Base-by-base conservation (phyloP, 495 filamentous ascomycete species). In the Ascodesmis nigricans region DNA sequence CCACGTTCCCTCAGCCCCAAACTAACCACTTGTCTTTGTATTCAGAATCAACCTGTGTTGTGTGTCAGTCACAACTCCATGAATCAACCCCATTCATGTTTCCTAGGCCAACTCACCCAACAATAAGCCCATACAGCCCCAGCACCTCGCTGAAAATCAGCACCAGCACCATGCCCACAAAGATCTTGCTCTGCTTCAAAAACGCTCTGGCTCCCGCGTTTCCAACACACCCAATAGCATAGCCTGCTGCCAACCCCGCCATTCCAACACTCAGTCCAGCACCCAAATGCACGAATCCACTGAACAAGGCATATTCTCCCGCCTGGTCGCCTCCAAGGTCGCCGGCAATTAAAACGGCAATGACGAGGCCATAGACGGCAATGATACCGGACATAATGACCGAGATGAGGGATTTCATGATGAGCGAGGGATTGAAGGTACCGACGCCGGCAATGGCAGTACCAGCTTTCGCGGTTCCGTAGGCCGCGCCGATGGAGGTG, bases 361-460 rank as follows among this genome's bases (percentile, higher is more conserved):
- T 78, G 43, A 99, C 87, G 29, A 99, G 77, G 22, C 82, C 72
- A 59, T 99, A 99, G 43, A 99, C 90, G 22, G 87, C 87, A 45
- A 99, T 81, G 52, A 99, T 99, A 66, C 87, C 87, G 52, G 87
- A 90, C 87, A 99, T 99, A 61, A 99, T 79, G 43, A 95, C 83
- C 35, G 84, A 44, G 35, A 52, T 52, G 18, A 52, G 43, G 9
- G 49, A 52, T 31, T 93, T 99, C 87, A 99, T 99, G 55, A 95
- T 95, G 45, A 99, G 62, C 46, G 93, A 81, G 38, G 87, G 71
- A 44, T 90, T 64, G 52, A 84, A 95, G 8, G 75, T 84, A 31
- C 82, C 87, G 21, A 93, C 76, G 43, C 90, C 90, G 33, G 83
- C 67, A 44, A 99, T 99, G 43, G 84, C 87, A 47, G 93, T 92